Evolutionary conservation across 2,329 filamentous ascomycete species (phyloP).

Genomic region (Conoideocrella luteorostrata): DNA sequence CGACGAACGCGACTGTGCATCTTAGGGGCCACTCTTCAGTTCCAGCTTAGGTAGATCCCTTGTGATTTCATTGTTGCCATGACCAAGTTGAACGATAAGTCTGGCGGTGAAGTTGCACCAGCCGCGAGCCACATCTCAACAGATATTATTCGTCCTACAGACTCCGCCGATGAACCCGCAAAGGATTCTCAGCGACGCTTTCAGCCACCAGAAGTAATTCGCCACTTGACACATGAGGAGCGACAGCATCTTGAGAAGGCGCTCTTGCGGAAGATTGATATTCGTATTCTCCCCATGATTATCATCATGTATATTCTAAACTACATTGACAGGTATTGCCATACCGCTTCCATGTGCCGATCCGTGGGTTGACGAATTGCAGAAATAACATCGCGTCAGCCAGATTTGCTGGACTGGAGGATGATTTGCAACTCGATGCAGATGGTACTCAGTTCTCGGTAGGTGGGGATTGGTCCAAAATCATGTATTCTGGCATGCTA

Average conservation of each 20-base stretch:
- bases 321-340: constrained; percentile 44
- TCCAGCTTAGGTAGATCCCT: too few species aligned
- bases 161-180: neutral
- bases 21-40: too few species aligned
- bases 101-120: too few species aligned
- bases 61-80: too few species aligned
- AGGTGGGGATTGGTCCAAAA: neutral
- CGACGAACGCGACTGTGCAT: too few species aligned
- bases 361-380: neutral
- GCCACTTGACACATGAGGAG: constrained; percentile 2
- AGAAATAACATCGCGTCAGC: constrained; percentile 31
- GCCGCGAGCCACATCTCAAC: too few species aligned
- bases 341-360: too few species aligned
- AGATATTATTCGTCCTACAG: too few species aligned
- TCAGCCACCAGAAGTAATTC: constrained; percentile 3
- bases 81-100: too few species aligned
- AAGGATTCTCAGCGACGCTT: neutral
- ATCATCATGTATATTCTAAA: constrained; percentile 29
- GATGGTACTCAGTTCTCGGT: constrained; percentile 15
- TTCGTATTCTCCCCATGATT: constrained; percentile 23
- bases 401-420: constrained; percentile 24
- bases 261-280: constrained; percentile 22
- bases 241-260: too few species aligned
- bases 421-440: constrained; percentile 45
- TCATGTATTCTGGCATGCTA: neutral